phyloP scores from a whole-genome alignment of 768 basidiomycete genomes.

The Xerocomellus amylosporus region DNA sequence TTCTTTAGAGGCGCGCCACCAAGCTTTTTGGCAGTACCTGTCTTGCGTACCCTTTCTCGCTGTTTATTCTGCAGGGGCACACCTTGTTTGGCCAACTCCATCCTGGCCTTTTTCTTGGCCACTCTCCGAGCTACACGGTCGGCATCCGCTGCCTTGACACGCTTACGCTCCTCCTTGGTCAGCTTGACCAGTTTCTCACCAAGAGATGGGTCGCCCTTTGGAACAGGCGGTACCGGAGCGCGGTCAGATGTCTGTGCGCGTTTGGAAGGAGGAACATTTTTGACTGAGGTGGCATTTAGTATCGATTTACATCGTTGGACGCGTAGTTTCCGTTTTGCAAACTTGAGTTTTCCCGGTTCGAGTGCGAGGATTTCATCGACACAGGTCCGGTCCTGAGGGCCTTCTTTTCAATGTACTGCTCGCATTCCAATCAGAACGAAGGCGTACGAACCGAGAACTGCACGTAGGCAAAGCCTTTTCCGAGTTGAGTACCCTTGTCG shows the following conservation, averaged over 20 bases:
- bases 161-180: conserved; percentile 84
- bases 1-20: conserved; percentile 16
- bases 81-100: conserved; percentile 43
- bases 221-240: conserved; percentile 28
- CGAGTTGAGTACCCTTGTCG: conserved; percentile 88
- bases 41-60: conserved; percentile 48
- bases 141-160: conserved; percentile 71
- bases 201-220: conserved; percentile 80
- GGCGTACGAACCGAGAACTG: conserved; percentile 63
- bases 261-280: conserved; percentile 7
- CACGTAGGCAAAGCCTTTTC: conserved; percentile 94
- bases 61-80: conserved; percentile 41
- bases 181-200: conserved; percentile 76
- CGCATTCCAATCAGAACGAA: neutral
- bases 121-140: conserved; percentile 80
- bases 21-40: conserved; percentile 24
- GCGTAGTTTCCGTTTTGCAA: conserved; percentile 89
- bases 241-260: neutral
- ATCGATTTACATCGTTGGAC: conserved; percentile 88
- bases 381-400: conserved; percentile 74
- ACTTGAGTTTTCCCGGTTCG: conserved; percentile 73
- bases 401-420: neutral
- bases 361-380: conserved; percentile 91
- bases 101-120: conserved; percentile 85
- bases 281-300: conserved; percentile 36